phyloP scores from a whole-genome alignment of 768 basidiomycete species.

The Pisolithus orientalis region DNA sequence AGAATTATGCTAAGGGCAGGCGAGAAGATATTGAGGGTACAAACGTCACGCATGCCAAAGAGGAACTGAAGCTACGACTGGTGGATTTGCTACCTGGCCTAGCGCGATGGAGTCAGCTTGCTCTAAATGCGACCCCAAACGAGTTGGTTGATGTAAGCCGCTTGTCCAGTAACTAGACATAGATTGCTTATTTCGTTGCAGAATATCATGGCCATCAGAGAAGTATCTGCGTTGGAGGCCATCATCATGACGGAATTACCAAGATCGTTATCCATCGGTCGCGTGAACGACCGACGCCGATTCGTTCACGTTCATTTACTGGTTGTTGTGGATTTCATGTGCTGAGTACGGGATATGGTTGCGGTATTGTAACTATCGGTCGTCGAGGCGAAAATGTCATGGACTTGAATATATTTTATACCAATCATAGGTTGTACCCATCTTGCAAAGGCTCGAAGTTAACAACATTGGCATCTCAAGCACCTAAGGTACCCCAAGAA shows the following conservation, averaged over 20 bases:
- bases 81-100: conserved; percentile 79
- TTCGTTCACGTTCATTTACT: too few relatives aligned
- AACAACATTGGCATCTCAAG: too few relatives aligned
- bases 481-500: too few relatives aligned
- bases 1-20: conserved; percentile 9
- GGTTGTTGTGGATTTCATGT: too few relatives aligned
- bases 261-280: conserved; percentile 35
- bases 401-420: too few relatives aligned
- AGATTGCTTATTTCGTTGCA: conserved; percentile 18
- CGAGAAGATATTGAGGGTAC: conserved; percentile 9
- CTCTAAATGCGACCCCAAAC: conserved; percentile 65
- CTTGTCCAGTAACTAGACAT: background rate
- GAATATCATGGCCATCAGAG: conserved; percentile 57
- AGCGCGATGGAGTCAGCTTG: conserved; percentile 68
- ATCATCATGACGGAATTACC: conserved; percentile 67
- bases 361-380: too few relatives aligned
- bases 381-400: too few relatives aligned
- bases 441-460: too few relatives aligned
- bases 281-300: conserved; percentile 4
- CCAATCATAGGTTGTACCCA: too few relatives aligned
- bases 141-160: conserved; percentile 75
- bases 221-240: conserved; percentile 64
- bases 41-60: conserved; percentile 4
- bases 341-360: too few relatives aligned
- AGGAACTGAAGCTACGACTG: conserved; percentile 54